These are phyloP conservation scores for Poa annua DNA, from an alignment of 176 grass and related monocot genomes.

Conservation along the genomic window DNA sequence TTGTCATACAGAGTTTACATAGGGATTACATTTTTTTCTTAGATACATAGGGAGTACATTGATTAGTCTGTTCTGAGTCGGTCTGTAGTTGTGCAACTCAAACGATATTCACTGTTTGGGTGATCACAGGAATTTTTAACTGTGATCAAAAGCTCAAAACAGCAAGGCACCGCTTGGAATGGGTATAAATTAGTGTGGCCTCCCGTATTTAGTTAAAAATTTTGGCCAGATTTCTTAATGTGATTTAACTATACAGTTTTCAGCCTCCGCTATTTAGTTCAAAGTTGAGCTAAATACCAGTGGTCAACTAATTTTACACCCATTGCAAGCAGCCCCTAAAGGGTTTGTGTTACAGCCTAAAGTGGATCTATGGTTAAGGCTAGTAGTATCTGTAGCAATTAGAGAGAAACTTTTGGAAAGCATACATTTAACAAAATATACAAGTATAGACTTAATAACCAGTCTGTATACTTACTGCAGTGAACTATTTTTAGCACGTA, in stretches of 20 bases:
- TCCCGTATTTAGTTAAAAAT: background rate
- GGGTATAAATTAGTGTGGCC: background rate
- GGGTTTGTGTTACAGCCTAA: background rate
- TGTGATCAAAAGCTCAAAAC: background rate
- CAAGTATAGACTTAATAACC: conserved; percentile 4
- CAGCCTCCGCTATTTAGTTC: background rate
- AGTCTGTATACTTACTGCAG: conserved; percentile 6
- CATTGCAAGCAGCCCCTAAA: background rate
- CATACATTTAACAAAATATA: background rate
- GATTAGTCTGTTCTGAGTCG: conserved; percentile 6
- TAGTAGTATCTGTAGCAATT: background rate
- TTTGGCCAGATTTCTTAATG: background rate
- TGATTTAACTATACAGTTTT: too few relatives aligned
- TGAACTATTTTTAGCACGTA: conserved; percentile 15
- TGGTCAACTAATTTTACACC: background rate
- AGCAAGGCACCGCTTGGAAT: background rate
- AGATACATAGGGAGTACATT: conserved; percentile 4
- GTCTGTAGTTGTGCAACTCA: conserved; percentile 3
- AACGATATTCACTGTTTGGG: background rate
- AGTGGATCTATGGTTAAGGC: conserved; percentile 4
- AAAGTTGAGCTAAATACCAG: background rate
- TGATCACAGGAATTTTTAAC: background rate
- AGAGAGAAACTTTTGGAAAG: background rate
- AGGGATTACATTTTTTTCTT: background rate
- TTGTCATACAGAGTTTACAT: background rate